Evolutionary conservation across 768 basidiomycete genomes (phyloP).

Genomic region (Dictyophora rubrovolvata): DNA sequence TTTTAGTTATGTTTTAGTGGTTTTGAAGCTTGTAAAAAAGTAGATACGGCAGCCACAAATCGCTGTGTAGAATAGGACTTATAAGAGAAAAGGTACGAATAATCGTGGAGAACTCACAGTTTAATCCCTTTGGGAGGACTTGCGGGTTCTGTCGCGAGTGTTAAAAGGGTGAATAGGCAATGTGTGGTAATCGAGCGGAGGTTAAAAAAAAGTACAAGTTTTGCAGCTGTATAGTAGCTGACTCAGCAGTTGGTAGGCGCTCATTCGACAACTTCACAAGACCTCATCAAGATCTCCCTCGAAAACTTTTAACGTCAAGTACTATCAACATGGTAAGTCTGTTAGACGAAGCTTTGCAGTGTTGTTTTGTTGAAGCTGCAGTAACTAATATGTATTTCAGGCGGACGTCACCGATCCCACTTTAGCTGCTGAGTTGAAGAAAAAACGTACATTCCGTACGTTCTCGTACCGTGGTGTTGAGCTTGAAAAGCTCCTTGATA

Average conservation of each 20-base stretch:
- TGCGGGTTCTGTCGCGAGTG: slow-evolving; percentile 69
- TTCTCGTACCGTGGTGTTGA: slow-evolving; percentile 98
- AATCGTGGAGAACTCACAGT: slow-evolving; percentile 31
- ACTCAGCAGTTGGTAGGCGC: slow-evolving; percentile 1
- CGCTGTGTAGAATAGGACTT: slow-evolving; percentile 28
- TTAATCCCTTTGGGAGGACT: slow-evolving; percentile 93
- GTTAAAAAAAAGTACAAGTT: background rate
- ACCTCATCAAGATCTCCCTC: background rate
- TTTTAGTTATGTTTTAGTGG: slow-evolving; percentile 27
- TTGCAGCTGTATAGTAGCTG: slow-evolving; percentile 10
- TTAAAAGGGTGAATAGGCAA: slow-evolving; percentile 2
- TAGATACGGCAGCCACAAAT: slow-evolving; percentile 83
- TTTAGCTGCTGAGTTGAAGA: slow-evolving; percentile 95
- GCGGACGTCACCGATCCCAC: slow-evolving; percentile 78
- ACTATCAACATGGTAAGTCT: slow-evolving; percentile 22
- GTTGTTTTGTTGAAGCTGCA: background rate
- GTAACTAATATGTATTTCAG: slow-evolving; percentile 42
- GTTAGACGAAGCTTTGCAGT: background rate
- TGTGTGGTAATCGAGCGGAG: background rate
- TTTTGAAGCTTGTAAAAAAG: slow-evolving; percentile 19
- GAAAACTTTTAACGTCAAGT: background rate
- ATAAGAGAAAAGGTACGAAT: slow-evolving; percentile 18
- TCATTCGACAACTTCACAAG: background rate
- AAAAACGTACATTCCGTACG: slow-evolving; percentile 97
- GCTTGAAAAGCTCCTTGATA: slow-evolving; percentile 95